Percentiles rank a stretch among this genome's conserved stretches.
These are phyloP conservation scores for Lunasporangiospora selenospora DNA, from an alignment of 192 early-diverging fungal genomes.

Conservation along the genomic window DNA sequence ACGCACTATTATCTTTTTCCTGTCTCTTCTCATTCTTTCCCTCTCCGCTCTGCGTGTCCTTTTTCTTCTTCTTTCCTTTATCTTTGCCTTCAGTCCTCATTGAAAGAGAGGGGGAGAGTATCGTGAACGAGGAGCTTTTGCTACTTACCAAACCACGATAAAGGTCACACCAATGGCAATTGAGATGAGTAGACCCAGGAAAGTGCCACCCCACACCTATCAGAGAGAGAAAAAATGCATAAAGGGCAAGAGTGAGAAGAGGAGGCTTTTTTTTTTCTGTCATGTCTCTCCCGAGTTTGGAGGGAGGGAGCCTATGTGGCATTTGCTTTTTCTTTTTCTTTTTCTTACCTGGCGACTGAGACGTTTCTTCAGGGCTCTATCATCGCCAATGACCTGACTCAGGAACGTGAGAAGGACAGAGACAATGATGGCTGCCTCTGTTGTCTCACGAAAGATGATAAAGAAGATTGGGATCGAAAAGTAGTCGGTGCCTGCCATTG, in stretches of 20 bases:
- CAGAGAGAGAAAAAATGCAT: slow-evolving; percentile 13
- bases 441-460: slow-evolving; percentile 80
- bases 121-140: too few species aligned
- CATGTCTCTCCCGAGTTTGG: slow-evolving; percentile 30
- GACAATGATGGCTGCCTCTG: slow-evolving; percentile 87
- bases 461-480: slow-evolving; percentile 69
- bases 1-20: too few species aligned
- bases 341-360: slow-evolving; percentile 26
- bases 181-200: slow-evolving; percentile 66
- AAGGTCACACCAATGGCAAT: slow-evolving; percentile 77
- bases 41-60: too few species aligned
- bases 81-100: background rate
- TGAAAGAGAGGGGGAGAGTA: background rate
- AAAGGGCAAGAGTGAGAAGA: background rate
- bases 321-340: background rate
- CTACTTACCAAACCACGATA: slow-evolving; percentile 80
- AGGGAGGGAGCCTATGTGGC: slow-evolving; percentile 58
- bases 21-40: too few species aligned
- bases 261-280: slow-evolving; percentile 33
- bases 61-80: background rate
- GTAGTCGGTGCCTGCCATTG: slow-evolving; percentile 10
- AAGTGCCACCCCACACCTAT: slow-evolving; percentile 79
- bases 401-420: slow-evolving; percentile 80
- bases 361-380: slow-evolving; percentile 10
- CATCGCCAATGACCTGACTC: slow-evolving; percentile 25